phyloP scores from a whole-genome alignment of 2,329 filamentous ascomycete genomes.

The Fusarium nisikadoi region DNA sequence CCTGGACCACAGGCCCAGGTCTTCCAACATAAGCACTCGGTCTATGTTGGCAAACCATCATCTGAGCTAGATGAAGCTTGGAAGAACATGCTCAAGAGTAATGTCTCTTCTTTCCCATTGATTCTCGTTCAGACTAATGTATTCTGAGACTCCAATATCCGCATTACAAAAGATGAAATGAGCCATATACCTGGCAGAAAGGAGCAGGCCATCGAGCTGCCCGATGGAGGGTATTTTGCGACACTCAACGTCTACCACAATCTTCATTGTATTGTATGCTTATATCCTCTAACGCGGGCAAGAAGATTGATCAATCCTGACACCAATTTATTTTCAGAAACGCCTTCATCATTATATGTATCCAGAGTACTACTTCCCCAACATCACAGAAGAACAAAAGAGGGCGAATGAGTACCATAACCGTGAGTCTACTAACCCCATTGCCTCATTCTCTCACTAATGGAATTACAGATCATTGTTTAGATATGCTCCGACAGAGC shows the following conservation, averaged over 20 bases:
- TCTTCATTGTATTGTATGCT: neutral
- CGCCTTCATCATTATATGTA: neutral
- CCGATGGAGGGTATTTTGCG: neutral
- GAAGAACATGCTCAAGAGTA: neutral
- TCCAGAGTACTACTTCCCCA: neutral
- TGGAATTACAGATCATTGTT: neutral
- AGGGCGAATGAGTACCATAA: neutral
- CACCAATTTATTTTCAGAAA: neutral
- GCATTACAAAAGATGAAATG: fast-evolving
- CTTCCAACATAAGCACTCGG: neutral
- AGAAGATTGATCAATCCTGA: neutral
- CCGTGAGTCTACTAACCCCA: neutral
- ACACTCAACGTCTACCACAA: neutral
- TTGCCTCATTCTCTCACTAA: fast-evolving
- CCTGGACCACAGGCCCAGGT: neutral
- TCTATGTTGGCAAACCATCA: neutral
- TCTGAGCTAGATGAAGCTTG: neutral
- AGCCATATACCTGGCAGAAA: neutral
- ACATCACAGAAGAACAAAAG: neutral
- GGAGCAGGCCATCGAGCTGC: neutral
- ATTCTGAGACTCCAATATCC: neutral
- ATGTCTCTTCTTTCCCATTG: neutral
- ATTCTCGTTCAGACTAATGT: fast-evolving
- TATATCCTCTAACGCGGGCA: fast-evolving
- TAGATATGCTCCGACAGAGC: neutral